Percentiles rank a stretch among this genome's conserved stretches.
phyloP scores from a whole-genome alignment of 768 basidiomycete genomes.

The Auricularia cornea region DNA sequence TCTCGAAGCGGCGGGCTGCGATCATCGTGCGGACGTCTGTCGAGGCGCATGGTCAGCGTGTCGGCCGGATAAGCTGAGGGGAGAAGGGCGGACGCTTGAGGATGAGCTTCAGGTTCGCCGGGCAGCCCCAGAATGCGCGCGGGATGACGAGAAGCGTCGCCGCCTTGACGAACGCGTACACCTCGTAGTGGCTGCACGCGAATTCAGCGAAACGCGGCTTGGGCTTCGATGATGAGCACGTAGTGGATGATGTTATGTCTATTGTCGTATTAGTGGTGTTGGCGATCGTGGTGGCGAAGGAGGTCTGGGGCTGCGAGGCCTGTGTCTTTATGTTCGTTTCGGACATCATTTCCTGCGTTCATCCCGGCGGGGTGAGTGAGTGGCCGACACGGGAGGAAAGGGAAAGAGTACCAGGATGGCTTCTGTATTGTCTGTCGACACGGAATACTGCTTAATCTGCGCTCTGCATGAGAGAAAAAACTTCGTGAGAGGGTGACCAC shows the following conservation, averaged over 20 bases:
- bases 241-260: no score
- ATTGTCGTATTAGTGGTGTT: slow-evolving; percentile 24
- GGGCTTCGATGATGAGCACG: slow-evolving; percentile 28
- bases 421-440: slow-evolving; percentile 18
- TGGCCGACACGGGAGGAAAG: no score
- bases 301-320: slow-evolving; percentile 27
- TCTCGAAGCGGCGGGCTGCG: slow-evolving; percentile 70
- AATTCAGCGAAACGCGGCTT: slow-evolving; percentile 82
- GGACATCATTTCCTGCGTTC: slow-evolving; percentile 62
- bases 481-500: neutral
- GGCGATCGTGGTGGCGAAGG: slow-evolving; percentile 46
- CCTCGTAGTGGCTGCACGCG: slow-evolving; percentile 56
- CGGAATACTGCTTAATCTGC: slow-evolving; percentile 1
- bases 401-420: slow-evolving; percentile 47
- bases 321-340: slow-evolving; percentile 56
- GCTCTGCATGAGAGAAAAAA: neutral
- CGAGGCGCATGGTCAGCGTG: neutral
- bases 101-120: slow-evolving; percentile 52
- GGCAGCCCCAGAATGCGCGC: slow-evolving; percentile 68
- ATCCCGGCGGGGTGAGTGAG: neutral
- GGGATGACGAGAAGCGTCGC: slow-evolving; percentile 68
- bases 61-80: neutral
- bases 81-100: slow-evolving; percentile 39
- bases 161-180: slow-evolving; percentile 54
- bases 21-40: slow-evolving; percentile 73